Base-by-base conservation (phyloP, 1,284 basidiomycete species). In the Fomitiporia mediterranea region DNA sequence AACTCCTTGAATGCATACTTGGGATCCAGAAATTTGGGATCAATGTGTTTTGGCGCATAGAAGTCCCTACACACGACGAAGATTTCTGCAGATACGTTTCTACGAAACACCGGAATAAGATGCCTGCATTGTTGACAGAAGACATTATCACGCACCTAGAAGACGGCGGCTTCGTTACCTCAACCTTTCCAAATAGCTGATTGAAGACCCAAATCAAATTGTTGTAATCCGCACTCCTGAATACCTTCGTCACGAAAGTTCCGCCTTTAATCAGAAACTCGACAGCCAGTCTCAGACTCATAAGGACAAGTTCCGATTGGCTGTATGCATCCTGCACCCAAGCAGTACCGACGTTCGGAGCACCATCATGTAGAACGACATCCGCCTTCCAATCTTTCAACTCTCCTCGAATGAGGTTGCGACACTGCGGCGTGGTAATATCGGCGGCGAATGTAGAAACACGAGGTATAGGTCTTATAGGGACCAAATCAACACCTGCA, bases 301-400 rank as follows among this genome's bases (percentile, higher is more conserved):
- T 95, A 58, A 99, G 81, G 56, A 98, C 96, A 59, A 99, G 87
- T 72, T 99, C 97, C 48, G 93, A 93, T 69, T 99, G 97, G 60
- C 86, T 87, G 76, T 96, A 99, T 1, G 97, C 97, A 73, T 99
- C 97, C 71, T 99, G 97, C 58, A 99, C 84, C 97, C 97, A 99
- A 11, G 97, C 97, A 25, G 94, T 92, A 79, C 97, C 97, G 71
- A 99, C 97, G 70, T 99, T 99, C 40, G 97, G 97, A 40, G 97
- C 97, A 79, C 97, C 97, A 73, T 99, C 97, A 72, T 99, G 97
- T 55, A 99, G 82, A n/a, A 99, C 95, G 55, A 99, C 84, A 69
- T 99, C 97, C n/a, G 97, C 97, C 73, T 95, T 97, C 96, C 97
- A 99, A 71, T 98, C 95, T 72, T 99, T 98, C 61, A 99, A 76